phyloP scores from a whole-genome alignment of 1,284 basidiomycete species.

The Cystobasidiaceae sp. region DNA sequence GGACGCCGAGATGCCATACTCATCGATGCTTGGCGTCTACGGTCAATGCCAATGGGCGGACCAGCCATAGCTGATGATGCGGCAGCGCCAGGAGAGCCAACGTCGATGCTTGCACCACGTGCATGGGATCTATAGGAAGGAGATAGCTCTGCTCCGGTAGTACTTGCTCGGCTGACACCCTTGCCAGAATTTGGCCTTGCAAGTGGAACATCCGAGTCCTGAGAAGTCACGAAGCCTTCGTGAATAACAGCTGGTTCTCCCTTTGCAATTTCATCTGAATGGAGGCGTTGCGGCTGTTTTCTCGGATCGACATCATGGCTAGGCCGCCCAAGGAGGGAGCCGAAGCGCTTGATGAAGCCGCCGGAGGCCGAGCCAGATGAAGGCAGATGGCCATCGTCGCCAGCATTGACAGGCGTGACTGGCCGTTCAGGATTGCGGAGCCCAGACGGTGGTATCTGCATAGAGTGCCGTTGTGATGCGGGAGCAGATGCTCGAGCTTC shows the following conservation, averaged over 20 bases:
- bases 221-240: background rate
- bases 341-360: constrained; percentile 43
- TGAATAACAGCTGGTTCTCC: background rate
- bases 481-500: constrained; percentile 13
- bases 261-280: background rate
- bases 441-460: background rate
- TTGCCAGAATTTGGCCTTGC: constrained; percentile 35
- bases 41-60: background rate
- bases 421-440: background rate
- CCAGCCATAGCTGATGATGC: background rate
- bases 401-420: constrained; percentile 1
- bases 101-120: constrained; percentile 35
- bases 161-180: constrained; percentile 35
- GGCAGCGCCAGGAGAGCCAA: background rate
- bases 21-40: constrained; percentile 9
- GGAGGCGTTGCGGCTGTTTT: constrained; percentile 6
- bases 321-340: constrained; percentile 44
- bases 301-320: constrained; percentile 19
- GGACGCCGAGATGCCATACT: constrained; percentile 13
- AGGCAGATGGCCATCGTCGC: constrained; percentile 32
- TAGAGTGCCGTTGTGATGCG: constrained; percentile 6
- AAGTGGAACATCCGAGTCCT: constrained; percentile 36
- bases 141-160: constrained; percentile 37
- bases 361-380: constrained; percentile 25
- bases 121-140: constrained; percentile 30